These are phyloP conservation scores for Carpediemonas membranifera DNA, from an alignment of 78 protist species.

Conservation along the genomic window DNA sequence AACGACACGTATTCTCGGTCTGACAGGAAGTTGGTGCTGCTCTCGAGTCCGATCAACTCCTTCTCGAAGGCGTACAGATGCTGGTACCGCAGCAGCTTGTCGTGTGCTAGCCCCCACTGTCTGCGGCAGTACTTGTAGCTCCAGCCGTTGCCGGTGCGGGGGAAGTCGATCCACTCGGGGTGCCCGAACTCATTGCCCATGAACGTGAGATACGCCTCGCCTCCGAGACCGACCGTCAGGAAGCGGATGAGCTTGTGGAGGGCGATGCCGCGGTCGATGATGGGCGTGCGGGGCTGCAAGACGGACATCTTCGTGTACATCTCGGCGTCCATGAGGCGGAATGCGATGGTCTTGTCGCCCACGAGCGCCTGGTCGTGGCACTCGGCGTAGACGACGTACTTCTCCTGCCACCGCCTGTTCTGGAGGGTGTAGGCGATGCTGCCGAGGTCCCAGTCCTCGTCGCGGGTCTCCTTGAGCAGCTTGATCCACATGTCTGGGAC, in stretches of 20 bases:
- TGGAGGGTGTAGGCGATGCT: constrained; percentile 49
- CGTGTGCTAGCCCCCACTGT: constrained; percentile 36
- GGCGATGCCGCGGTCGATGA: constrained; percentile 70
- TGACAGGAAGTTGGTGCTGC: neutral
- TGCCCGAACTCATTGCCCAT: neutral
- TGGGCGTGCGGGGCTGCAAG: constrained; percentile 16
- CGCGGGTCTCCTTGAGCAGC: constrained; percentile 54
- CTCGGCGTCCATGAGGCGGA: constrained; percentile 88
- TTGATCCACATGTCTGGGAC: constrained; percentile 72
- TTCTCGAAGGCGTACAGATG: constrained; percentile 26
- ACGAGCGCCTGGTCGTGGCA: constrained; percentile 70
- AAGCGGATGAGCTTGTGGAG: constrained; percentile 64
- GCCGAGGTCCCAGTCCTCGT: constrained; percentile 78
- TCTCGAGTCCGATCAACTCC: too few relatives aligned
- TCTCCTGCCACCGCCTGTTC: constrained; percentile 67
- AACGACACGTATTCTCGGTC: neutral
- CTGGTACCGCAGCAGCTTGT: constrained; percentile 18
- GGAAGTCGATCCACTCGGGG: constrained; percentile 97
- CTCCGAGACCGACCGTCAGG: constrained; percentile 67
- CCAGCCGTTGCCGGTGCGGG: constrained; percentile 69
- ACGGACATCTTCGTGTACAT: constrained; percentile 67
- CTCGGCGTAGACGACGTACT: constrained; percentile 72
- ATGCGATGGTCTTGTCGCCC: constrained; percentile 88
- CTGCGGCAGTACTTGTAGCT: constrained; percentile 42
- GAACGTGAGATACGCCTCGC: constrained; percentile 7